Conservation (phyloP, 768 basidiomycete genomes). For the Tulasnella sp. region DNA sequence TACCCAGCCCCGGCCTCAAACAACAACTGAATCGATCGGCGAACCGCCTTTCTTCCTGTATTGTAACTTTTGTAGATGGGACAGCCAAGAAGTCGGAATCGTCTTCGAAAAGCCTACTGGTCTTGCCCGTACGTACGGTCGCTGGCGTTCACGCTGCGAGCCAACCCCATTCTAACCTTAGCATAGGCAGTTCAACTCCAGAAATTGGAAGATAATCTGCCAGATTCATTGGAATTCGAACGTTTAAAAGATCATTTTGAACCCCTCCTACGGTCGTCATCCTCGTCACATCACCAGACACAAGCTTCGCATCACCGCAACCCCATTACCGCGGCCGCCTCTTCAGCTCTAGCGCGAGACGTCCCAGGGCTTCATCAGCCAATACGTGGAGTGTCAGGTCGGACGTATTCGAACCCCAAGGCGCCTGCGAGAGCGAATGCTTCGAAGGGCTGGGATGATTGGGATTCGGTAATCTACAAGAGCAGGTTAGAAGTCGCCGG, state of each 20-base stretch:
- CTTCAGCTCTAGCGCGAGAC: slow-evolving; percentile 85
- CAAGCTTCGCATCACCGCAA: slow-evolving; percentile 45
- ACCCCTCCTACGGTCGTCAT: slow-evolving; percentile 70
- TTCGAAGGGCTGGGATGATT: slow-evolving; percentile 37
- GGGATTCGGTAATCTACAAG: slow-evolving; percentile 43
- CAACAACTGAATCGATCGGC: slow-evolving; percentile 51
- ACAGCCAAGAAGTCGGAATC: slow-evolving; percentile 87
- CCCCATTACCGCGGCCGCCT: slow-evolving; percentile 67
- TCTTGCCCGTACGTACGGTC: slow-evolving; percentile 69
- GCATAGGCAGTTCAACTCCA: slow-evolving; percentile 76
- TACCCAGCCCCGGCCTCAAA: slow-evolving; percentile 53
- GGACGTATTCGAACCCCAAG: slow-evolving; percentile 22
- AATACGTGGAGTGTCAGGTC: slow-evolving; percentile 23
- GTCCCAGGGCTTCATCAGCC: slow-evolving; percentile 43
- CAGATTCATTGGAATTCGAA: slow-evolving; percentile 88
- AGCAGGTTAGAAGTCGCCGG: slow-evolving; percentile 64
- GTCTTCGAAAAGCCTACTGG: slow-evolving; percentile 97
- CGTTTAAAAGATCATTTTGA: slow-evolving; percentile 96
- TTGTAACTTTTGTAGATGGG: slow-evolving; percentile 94
- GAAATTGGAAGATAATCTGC: slow-evolving; percentile 82
- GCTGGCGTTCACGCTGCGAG: background rate
- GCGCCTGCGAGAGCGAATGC: background rate
- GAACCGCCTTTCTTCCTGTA: slow-evolving; percentile 90
- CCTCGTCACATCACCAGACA: slow-evolving; percentile 36
- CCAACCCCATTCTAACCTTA: background rate